Evolutionary conservation across 805 yeast species (phyloP).

Genomic region (Torulaspora indica): DNA sequence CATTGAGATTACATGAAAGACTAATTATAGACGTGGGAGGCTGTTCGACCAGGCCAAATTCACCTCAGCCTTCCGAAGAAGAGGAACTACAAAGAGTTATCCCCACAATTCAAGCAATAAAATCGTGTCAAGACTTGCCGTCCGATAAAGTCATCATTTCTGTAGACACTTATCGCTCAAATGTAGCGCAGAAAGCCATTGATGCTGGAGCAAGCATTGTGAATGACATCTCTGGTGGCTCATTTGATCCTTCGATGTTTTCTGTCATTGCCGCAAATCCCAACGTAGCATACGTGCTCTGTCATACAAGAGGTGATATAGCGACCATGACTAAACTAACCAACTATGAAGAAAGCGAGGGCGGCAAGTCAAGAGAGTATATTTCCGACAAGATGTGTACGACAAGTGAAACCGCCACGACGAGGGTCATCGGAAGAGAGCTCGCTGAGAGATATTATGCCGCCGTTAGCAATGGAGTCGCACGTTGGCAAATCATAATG

Average conservation of each 20-base stretch:
- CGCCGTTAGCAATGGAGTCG: conserved; percentile 61
- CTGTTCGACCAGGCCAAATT: conserved; percentile 86
- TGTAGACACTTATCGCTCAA: conserved; percentile 80
- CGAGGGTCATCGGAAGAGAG: conserved; percentile 62
- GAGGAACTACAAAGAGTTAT: conserved; percentile 69
- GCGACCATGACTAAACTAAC: conserved; percentile 62
- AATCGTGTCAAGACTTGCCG: conserved; percentile 39
- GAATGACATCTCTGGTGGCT: conserved; percentile 85
- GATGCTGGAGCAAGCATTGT: conserved; percentile 82
- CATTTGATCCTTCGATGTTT: conserved; percentile 62
- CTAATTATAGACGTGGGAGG: conserved; percentile 87
- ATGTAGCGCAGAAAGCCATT: conserved; percentile 67
- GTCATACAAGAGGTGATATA: conserved; percentile 83
- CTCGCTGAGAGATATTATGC: conserved; percentile 48
- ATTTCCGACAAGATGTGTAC: conserved; percentile 14
- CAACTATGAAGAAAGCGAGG: conserved; percentile 43
- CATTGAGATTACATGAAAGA: conserved; percentile 44
- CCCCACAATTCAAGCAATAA: conserved; percentile 61
- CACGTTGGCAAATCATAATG: conserved; percentile 83
- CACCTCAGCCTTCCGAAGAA: conserved; percentile 52
- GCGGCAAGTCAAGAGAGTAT: conserved; percentile 17
- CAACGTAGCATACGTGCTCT: conserved; percentile 68
- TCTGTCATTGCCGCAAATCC: conserved; percentile 61
- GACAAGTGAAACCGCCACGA: conserved; percentile 36
- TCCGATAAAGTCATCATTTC: conserved; percentile 53